Percentiles rank a stretch among this genome's conserved stretches.
Evolutionary conservation across 1,284 basidiomycete species (phyloP).

Genomic region (Phellinidium pouzarii): DNA sequence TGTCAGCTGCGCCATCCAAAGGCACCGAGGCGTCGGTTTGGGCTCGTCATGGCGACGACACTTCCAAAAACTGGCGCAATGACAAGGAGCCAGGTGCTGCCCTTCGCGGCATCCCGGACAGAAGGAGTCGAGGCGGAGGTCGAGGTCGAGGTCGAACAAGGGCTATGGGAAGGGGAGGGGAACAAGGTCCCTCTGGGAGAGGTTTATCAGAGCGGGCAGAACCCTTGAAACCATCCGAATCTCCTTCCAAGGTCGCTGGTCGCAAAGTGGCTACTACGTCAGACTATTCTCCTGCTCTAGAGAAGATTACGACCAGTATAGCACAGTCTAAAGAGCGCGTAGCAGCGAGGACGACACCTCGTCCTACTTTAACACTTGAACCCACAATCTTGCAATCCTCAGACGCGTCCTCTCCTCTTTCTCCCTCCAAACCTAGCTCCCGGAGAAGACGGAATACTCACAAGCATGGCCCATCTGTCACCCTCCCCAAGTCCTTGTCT

Average conservation of each 20-base stretch:
- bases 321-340: background rate
- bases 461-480: slow-evolving; percentile 3
- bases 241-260: background rate
- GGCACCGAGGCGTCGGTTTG: slow-evolving; percentile 17
- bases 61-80: slow-evolving; percentile 32
- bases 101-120: slow-evolving; percentile 36
- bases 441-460: slow-evolving; percentile 10
- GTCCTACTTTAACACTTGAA: slow-evolving; percentile 28
- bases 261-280: background rate
- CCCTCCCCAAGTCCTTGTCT: background rate
- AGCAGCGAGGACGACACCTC: background rate
- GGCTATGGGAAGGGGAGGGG: slow-evolving; percentile 26
- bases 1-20: slow-evolving; percentile 9
- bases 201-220: background rate
- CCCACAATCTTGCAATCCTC: background rate
- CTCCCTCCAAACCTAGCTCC: slow-evolving; percentile 10
- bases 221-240: background rate
- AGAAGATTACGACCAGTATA: background rate
- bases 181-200: slow-evolving; percentile 13
- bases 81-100: slow-evolving; percentile 42
- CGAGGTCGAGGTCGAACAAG: slow-evolving; percentile 32
- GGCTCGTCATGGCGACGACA: slow-evolving; percentile 21
- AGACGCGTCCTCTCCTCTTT: slow-evolving; percentile 2
- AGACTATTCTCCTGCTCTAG: background rate
- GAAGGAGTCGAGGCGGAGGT: slow-evolving; percentile 33